Percentiles rank a stretch among this genome's conserved stretches.
Evolutionary conservation across 345 rosid genomes (phyloP).

Genomic region (Ricinus communis): DNA sequence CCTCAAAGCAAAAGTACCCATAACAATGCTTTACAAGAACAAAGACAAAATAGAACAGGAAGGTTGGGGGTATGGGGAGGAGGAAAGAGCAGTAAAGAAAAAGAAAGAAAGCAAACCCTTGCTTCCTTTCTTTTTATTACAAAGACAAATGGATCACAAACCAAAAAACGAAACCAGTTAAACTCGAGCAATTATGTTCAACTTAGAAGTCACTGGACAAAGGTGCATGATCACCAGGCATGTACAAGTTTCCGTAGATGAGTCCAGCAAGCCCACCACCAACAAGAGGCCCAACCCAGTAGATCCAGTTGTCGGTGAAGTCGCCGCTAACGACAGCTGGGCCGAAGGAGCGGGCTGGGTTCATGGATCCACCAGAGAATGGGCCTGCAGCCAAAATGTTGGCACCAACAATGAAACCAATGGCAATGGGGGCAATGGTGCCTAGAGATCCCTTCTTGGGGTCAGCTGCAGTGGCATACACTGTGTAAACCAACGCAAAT

Average conservation of each 20-base stretch:
- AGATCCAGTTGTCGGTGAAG: constrained; percentile 83
- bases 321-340: constrained; percentile 86
- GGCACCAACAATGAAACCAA: constrained; percentile 93
- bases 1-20: constrained; percentile 10
- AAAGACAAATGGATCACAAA: constrained; percentile 1
- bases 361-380: constrained; percentile 96
- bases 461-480: constrained; percentile 93
- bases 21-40: constrained; percentile 23
- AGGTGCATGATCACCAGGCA: constrained; percentile 54
- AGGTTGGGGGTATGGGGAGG: neutral
- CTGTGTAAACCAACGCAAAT: constrained; percentile 89
- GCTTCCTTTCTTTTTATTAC: constrained; percentile 26
- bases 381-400: constrained; percentile 96
- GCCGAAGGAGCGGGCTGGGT: constrained; percentile 96
- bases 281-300: constrained; percentile 85
- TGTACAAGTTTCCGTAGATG: constrained; percentile 66
- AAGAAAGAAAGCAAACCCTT: constrained; percentile 19
- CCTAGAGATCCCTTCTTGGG: constrained; percentile 92
- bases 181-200: neutral
- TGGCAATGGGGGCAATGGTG: constrained; percentile 86
- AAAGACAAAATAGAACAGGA: neutral
- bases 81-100: neutral
- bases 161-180: neutral
- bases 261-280: constrained; percentile 91
- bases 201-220: constrained; percentile 44